These are phyloP conservation scores for Kodamaea fungicola DNA, from an alignment of 1,139 yeast species.

Conservation along the genomic window DNA sequence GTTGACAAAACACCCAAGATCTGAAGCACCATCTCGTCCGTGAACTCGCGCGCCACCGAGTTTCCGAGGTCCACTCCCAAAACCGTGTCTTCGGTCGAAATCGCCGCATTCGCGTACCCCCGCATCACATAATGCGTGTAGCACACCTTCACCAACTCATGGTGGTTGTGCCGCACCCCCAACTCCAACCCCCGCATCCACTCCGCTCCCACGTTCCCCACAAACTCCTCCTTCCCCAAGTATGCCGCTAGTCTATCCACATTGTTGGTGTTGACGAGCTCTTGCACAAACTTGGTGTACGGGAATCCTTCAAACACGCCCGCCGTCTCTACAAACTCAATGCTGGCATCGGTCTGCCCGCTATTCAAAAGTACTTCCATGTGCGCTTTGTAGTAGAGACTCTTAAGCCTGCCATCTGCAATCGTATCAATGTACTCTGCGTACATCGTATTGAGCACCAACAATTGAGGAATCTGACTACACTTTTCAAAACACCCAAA, in stretches of 20 bases:
- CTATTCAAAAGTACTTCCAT: slow-evolving; percentile 23
- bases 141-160: slow-evolving; percentile 24
- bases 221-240: slow-evolving; percentile 1
- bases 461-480: slow-evolving; percentile 15
- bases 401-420: slow-evolving; percentile 5
- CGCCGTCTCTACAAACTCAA: slow-evolving; percentile 16
- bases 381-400: slow-evolving; percentile 22
- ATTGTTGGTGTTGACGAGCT: slow-evolving; percentile 15
- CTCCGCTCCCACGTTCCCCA: background rate
- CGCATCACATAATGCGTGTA: slow-evolving; percentile 31
- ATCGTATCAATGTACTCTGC: slow-evolving; percentile 13
- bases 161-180: slow-evolving; percentile 24
- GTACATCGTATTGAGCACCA: slow-evolving; percentile 19
- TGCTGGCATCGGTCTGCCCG: slow-evolving; percentile 22
- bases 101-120: slow-evolving; percentile 19
- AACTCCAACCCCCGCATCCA: slow-evolving; percentile 25
- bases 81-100: slow-evolving; percentile 24
- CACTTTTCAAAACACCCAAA: slow-evolving; percentile 12
- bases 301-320: slow-evolving; percentile 5
- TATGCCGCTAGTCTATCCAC: slow-evolving; percentile 11
- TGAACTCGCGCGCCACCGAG: slow-evolving; percentile 7
- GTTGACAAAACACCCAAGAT: slow-evolving; percentile 32
- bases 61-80: slow-evolving; percentile 10
- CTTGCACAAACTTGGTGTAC: slow-evolving; percentile 4
- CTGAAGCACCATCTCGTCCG: slow-evolving; percentile 13